Conservation (phyloP, 257 asterid species). For the Vinca minor region DNA sequence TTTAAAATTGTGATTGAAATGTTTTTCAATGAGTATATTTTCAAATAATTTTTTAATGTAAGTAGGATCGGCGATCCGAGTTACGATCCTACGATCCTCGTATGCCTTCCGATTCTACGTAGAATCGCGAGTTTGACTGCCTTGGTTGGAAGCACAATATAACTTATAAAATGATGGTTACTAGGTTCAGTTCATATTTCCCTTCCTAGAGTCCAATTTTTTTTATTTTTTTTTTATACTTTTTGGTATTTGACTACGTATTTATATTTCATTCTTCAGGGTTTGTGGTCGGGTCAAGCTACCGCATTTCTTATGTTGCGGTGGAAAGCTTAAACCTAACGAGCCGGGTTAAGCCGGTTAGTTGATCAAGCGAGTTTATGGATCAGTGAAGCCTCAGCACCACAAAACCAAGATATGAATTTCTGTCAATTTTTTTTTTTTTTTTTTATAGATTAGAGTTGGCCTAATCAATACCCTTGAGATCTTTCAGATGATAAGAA, state of each 20-base stretch:
- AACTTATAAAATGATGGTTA: no score
- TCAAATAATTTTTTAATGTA: no score
- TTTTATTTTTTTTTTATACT: background rate
- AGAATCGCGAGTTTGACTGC: no score
- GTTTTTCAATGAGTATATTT: no score
- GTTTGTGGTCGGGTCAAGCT: slow-evolving; percentile 86
- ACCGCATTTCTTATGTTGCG: slow-evolving; percentile 23
- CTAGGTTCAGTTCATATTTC: no score
- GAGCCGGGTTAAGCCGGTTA: background rate
- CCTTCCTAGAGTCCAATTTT: background rate
- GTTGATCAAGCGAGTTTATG: slow-evolving; percentile 5
- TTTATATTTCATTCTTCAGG: slow-evolving; percentile 40
- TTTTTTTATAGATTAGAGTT: background rate
- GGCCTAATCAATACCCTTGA: background rate
- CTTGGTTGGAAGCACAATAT: no score
- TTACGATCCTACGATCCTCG: no score
- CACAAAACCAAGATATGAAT: background rate
- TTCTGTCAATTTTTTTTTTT: background rate
- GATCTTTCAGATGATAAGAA: background rate
- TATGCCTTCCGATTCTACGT: no score
- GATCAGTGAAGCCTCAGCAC: slow-evolving; percentile 1
- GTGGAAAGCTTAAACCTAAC: slow-evolving; percentile 4
- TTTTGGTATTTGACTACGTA: background rate
- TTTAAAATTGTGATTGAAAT: no score
- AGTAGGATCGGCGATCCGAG: no score